Conservation (phyloP, 345 rosid genomes). For the Pistacia vera region DNA sequence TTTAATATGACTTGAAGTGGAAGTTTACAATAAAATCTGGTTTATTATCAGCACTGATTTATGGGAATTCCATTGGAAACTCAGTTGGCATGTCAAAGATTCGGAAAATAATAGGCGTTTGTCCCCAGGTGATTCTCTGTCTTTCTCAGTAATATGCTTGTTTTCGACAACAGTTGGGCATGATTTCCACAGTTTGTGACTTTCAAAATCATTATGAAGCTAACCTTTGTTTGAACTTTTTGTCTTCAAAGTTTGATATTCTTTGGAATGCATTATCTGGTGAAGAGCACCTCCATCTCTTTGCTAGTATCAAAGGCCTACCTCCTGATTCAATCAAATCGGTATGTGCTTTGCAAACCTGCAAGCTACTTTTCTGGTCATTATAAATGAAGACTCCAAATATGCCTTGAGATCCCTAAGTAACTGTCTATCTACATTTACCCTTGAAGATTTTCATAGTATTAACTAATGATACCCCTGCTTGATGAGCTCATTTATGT, state of each 20-base stretch:
- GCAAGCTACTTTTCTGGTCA: slow-evolving; percentile 6
- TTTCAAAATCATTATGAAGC: slow-evolving; percentile 15
- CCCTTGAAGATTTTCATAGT: background rate
- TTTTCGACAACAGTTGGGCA: background rate
- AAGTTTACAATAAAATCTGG: slow-evolving; percentile 10
- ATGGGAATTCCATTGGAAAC: slow-evolving; percentile 74
- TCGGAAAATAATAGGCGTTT: slow-evolving; percentile 76
- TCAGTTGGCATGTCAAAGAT: slow-evolving; percentile 88
- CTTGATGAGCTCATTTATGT: slow-evolving; percentile 4
- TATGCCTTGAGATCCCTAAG: background rate
- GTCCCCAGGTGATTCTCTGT: slow-evolving; percentile 73
- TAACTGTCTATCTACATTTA: background rate
- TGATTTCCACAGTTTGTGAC: slow-evolving; percentile 4
- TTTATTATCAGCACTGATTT: slow-evolving; percentile 63
- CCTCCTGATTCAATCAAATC: slow-evolving; percentile 55
- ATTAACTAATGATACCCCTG: background rate
- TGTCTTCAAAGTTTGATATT: slow-evolving; percentile 67
- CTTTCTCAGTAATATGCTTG: slow-evolving; percentile 6
- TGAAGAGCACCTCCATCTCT: slow-evolving; percentile 82
- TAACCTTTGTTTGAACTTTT: slow-evolving; percentile 18
- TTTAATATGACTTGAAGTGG: background rate
- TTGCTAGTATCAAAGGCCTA: slow-evolving; percentile 82
- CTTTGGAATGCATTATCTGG: slow-evolving; percentile 92
- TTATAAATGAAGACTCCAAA: slow-evolving; percentile 9
- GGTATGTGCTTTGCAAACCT: slow-evolving; percentile 41